Percentiles rank a stretch among this genome's conserved stretches.
Conservation (phyloP, 768 basidiomycete genomes). For the Boletus rufocinnamomeus region DNA sequence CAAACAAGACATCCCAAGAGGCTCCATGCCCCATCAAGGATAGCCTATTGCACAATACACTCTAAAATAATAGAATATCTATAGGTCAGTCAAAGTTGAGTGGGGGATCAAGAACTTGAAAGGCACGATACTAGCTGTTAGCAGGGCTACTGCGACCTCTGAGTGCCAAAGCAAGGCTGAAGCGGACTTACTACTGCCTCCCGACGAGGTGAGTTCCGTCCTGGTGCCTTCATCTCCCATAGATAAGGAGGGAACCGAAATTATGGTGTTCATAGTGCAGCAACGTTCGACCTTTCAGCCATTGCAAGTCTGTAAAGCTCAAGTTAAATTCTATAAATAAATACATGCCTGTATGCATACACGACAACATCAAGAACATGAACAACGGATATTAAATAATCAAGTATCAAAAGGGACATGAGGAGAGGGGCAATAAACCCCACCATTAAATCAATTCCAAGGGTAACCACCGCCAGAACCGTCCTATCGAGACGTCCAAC, state of each 20-base stretch:
- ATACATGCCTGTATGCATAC: conserved; percentile 21
- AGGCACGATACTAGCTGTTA: no score
- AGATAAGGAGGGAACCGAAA: neutral
- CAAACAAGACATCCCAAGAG: no score
- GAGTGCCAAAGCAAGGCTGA: no score
- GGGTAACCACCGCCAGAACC: neutral
- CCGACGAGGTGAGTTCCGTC: neutral
- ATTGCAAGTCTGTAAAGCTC: neutral
- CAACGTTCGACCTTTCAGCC: neutral
- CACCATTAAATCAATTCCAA: conserved; percentile 5
- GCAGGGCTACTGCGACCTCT: no score
- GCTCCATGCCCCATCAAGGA: no score
- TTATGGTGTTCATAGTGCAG: neutral
- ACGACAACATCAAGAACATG: conserved; percentile 12
- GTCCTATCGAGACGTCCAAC: neutral
- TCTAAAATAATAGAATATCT: no score
- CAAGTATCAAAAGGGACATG: conserved; percentile 2
- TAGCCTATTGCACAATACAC: no score
- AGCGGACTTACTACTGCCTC: no score
- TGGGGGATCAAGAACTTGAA: no score
- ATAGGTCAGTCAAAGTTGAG: no score
- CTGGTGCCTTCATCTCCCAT: neutral
- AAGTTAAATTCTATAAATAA: conserved; percentile 22
- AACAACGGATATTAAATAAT: conserved; percentile 13
- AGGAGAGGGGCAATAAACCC: neutral